Conservation (phyloP, 805 yeast genomes). For the Pichia occidentalis region DNA sequence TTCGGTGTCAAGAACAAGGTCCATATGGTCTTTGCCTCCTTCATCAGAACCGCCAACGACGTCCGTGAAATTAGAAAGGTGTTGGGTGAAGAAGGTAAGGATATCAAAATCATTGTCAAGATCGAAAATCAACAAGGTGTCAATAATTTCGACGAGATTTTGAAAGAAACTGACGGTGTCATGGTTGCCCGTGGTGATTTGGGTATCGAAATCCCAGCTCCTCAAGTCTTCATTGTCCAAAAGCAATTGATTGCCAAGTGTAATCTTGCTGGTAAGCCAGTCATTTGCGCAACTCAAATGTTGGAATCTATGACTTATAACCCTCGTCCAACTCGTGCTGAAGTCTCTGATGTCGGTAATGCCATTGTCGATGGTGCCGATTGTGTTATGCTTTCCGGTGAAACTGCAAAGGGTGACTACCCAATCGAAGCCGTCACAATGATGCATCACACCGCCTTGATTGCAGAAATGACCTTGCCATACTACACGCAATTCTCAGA, state of each 20-base stretch:
- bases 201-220: conserved; percentile 99
- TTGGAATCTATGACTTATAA: conserved; percentile 98
- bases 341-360: conserved; percentile 98
- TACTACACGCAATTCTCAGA: conserved; percentile 79
- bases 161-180: conserved; percentile 94
- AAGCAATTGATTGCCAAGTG: conserved; percentile 98
- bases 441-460: conserved; percentile 96
- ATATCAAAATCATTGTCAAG: conserved; percentile 93
- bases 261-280: conserved; percentile 99
- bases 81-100: conserved; percentile 94
- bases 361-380: conserved; percentile 99
- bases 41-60: conserved; percentile 92
- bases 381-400: conserved; percentile 99
- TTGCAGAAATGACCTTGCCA: conserved; percentile 96
- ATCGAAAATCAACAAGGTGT: conserved; percentile 99
- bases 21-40: conserved; percentile 97
- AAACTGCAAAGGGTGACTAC: conserved; percentile 99
- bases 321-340: conserved; percentile 99
- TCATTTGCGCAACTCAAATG: conserved; percentile 99
- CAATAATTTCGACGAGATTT: conserved; percentile 96
- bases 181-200: conserved; percentile 99
- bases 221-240: conserved; percentile 97
- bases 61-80: conserved; percentile 86
- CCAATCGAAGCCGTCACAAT: conserved; percentile 96
- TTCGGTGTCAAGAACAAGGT: conserved; percentile 97